Conservation (phyloP, 768 basidiomycete genomes). For the Leccinum boreale region DNA sequence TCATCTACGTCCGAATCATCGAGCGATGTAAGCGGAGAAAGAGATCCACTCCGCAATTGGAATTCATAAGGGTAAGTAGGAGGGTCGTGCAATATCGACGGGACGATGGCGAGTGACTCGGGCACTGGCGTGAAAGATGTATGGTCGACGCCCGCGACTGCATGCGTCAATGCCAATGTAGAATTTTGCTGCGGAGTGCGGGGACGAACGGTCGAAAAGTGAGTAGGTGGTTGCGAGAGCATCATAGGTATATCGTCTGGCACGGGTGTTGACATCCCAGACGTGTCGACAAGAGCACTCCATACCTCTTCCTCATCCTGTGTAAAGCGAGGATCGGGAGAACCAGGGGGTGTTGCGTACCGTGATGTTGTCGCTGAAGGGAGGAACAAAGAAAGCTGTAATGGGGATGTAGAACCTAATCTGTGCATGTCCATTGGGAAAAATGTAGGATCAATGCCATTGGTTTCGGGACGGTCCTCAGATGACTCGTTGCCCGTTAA, state of each 20-base stretch:
- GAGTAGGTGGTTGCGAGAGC: constrained; percentile 2
- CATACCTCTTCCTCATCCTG: constrained; percentile 24
- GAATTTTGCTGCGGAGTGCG: background rate
- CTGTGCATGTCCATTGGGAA: background rate
- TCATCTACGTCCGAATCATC: background rate
- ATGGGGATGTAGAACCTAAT: background rate
- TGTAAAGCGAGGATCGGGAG: background rate
- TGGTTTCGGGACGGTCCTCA: background rate
- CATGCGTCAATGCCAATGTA: background rate
- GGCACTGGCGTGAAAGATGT: background rate
- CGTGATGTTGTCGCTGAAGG: background rate
- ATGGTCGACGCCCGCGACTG: background rate
- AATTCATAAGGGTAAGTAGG: background rate
- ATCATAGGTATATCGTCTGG: background rate
- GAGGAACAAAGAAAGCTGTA: background rate
- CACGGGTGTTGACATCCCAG: constrained; percentile 12
- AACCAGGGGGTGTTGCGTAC: constrained; percentile 12
- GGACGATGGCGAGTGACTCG: constrained; percentile 1
- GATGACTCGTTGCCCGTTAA: background rate
- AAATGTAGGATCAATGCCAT: background rate
- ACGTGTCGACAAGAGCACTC: constrained; percentile 17
- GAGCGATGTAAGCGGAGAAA: constrained; percentile 21
- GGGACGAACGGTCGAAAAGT: background rate
- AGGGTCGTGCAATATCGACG: constrained; percentile 10
- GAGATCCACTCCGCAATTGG: background rate